Base-by-base conservation (phyloP, 305 asterid species). In the Rubia occidens region DNA sequence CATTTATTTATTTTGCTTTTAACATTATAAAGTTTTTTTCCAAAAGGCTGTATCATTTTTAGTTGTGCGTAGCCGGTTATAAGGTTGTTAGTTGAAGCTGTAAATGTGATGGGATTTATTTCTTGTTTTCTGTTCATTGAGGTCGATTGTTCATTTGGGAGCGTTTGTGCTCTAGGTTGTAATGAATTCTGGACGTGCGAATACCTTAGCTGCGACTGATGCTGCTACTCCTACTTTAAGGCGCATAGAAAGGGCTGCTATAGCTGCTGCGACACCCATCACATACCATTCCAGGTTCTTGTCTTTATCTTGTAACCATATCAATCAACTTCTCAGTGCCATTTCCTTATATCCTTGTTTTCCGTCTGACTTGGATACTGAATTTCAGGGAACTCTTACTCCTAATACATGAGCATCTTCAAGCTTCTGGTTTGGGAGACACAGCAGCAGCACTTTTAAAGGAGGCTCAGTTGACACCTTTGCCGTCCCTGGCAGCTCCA, bases 201-300 rank as follows among this genome's bases (percentile, higher is more conserved):
- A 94, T 87, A 87, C 97, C 42, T 83, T 95, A 81, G 98, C 92
- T 53, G 99, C 99, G 54, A 88, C 95, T 56, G 99, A 95, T 82
- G 99, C 97, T 24, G 89, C 97, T 75, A 91, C 95, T 64, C 99
- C 99, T 24, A 89, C 99, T 67, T 74, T 95, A 79, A 85, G 97
- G 87, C 99, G 99, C 67, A 95, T 95, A 61, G 99, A 95, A 80
- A 87, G 99, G 80, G 99, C 96, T 81, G 98, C 98, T 72, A 89
- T 95, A 74, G 98, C 99, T 78, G 97, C 99, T 43, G 99, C 99
- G 62, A 95, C 99, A 75, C 99, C 97, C 60, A 89, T 95, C 75
- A 87, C 99, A 72, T 95, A 95, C 76, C 89, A 95, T 81, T 77
- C 98, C 71, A 88, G 96, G 99, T 87, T 84, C 55, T 68, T 74